Evolutionary conservation across 2,329 filamentous ascomycete genomes (phyloP).

Genomic region (Colletotrichum musae): DNA sequence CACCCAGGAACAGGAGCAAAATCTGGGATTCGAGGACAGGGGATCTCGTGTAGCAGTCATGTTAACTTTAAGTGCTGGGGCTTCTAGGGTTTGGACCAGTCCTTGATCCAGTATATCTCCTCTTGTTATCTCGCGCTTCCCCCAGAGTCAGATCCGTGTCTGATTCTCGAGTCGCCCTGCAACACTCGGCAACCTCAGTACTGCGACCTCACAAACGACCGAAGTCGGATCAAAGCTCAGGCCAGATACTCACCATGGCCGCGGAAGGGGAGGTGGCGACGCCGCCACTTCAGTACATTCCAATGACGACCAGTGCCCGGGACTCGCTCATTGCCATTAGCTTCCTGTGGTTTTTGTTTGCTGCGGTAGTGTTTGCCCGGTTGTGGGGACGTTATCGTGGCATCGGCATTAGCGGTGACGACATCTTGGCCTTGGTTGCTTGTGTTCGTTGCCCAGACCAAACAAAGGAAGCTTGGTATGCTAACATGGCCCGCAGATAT

Average conservation of each 20-base stretch:
- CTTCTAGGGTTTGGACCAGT: not conserved
- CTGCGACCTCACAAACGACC: not conserved
- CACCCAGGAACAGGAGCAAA: not conserved
- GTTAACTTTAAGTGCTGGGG: constrained; percentile 17
- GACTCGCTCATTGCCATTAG: constrained; percentile 38
- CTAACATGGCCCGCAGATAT: constrained; percentile 15
- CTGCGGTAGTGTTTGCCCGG: constrained; percentile 28
- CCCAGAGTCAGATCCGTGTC: not conserved
- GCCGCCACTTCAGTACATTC: constrained; percentile 23
- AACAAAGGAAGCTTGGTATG: too few relatives aligned
- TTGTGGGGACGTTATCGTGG: constrained; percentile 34
- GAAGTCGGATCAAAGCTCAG: not conserved
- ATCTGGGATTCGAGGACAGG: not conserved
- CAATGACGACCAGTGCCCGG: constrained; percentile 38
- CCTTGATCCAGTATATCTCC: constrained; percentile 19
- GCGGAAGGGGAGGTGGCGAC: constrained; percentile 17
- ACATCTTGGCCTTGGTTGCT: constrained; percentile 36
- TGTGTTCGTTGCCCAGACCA: constrained; percentile 30
- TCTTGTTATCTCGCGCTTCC: constrained; percentile 16
- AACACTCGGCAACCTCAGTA: not conserved
- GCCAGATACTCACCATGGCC: constrained; percentile 5
- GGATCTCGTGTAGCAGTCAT: not conserved
- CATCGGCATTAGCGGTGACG: constrained; percentile 39
- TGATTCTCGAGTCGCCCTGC: not conserved
- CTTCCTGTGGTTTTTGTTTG: constrained; percentile 30